A percentile compares a stretch with the other conserved stretches of the same genome.
phyloP scores from a whole-genome alignment of 2,329 filamentous ascomycete genomes.

The Aspergillus quadricinctus region DNA sequence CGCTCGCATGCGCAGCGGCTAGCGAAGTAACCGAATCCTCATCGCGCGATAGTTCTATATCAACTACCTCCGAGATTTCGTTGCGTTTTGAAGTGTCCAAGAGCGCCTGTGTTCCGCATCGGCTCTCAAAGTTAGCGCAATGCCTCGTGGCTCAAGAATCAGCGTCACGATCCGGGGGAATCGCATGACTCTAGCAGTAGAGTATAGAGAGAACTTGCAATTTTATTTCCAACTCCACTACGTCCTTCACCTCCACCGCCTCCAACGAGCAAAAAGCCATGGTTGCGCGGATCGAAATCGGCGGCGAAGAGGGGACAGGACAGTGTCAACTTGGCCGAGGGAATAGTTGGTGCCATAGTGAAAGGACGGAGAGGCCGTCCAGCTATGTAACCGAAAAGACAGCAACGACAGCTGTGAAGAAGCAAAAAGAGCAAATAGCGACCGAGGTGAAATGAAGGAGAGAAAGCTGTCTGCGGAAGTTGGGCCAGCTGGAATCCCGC shows the following conservation, averaged over 20 bases:
- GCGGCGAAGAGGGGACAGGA: slow-evolving; percentile 82
- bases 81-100: slow-evolving; percentile 65
- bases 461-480: neutral
- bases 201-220: slow-evolving; percentile 52
- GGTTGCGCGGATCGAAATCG: slow-evolving; percentile 80
- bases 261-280: slow-evolving; percentile 71
- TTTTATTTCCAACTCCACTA: slow-evolving; percentile 81
- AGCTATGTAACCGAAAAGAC: slow-evolving; percentile 1
- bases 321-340: slow-evolving; percentile 60
- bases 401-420: neutral
- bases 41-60: slow-evolving; percentile 72
- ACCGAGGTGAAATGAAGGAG: neutral
- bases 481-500: neutral
- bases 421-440: slow-evolving; percentile 5
- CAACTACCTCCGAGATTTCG: slow-evolving; percentile 61
- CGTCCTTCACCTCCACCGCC: slow-evolving; percentile 81
- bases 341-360: slow-evolving; percentile 37
- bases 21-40: slow-evolving; percentile 89
- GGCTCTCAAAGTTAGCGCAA: slow-evolving; percentile 1
- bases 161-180: neutral
- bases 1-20: slow-evolving; percentile 61
- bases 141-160: neutral
- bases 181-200: neutral
- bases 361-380: slow-evolving; percentile 1
- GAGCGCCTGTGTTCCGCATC: slow-evolving; percentile 51